Base-by-base conservation (phyloP, 176 grass and related monocot genomes). In the Alopecurus myosuroides region DNA sequence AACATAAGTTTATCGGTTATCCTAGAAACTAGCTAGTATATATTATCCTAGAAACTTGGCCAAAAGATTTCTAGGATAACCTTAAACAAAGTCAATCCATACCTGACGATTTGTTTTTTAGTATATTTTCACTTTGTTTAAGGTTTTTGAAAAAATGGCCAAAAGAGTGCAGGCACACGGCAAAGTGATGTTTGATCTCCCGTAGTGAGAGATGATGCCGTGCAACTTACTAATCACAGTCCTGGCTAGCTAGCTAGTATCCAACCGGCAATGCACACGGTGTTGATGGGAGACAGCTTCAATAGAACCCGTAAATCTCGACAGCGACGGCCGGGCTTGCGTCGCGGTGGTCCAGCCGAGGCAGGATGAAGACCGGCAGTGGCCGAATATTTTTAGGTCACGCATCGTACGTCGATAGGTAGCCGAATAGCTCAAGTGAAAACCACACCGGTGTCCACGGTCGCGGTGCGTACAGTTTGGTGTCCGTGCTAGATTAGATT, bases 211-310 rank as follows among this genome's bases (percentile, higher is more conserved):
- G 64, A 25, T 34, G 82, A 84, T 28, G 30, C 2, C 9, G 7
- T 13, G 22, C 26, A 4, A 13, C 30, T 77, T 56, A 33, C 74
- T 41, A 15, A 13, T 23, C 11, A 14, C n/a, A n/a, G n/a, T n/a
- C n/a, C n/a, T n/a, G 0, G 44, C 46, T 49, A 9, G 22, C 55
- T 13, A 81, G 68, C 77, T 33, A n/a, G n/a, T n/a, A n/a, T n/a
- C n/a, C n/a, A n/a, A n/a, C n/a, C n/a, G 82, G 49, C 82, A 85
- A 81, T 58, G 76, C 13, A 5, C 4, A 58, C 77, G 82, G 70
- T 12, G 80, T 80, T 84, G 76, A 9, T 53, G 81, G 81, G n/a
- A n/a, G 69, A 48, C 25, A 30, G 48, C 10, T 61, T 33, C 76
- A 42, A 52, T 40, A 30, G 61, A 55, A 30, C 17, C 80, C 30